A percentile compares a stretch with the other conserved stretches of the same genome.
Conservation (phyloP, 2,329 filamentous ascomycete species). For the Elsinoe necatrix region DNA sequence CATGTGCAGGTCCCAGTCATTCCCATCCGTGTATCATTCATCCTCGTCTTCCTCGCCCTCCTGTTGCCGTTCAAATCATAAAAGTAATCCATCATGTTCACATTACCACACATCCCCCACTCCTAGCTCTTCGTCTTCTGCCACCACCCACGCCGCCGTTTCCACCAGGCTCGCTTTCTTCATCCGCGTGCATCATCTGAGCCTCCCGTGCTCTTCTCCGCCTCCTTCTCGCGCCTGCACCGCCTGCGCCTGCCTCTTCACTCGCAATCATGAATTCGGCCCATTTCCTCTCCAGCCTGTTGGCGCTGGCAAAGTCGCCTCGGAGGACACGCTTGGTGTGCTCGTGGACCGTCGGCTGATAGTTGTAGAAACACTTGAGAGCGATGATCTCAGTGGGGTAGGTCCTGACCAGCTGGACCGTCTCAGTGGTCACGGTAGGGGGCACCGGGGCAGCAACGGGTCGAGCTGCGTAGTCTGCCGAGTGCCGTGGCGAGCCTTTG, state of each 20-base stretch:
- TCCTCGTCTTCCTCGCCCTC: neutral
- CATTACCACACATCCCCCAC: constrained; percentile 43
- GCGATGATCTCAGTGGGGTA: constrained; percentile 73
- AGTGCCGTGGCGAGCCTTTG: constrained; percentile 18
- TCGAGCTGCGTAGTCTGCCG: constrained; percentile 1
- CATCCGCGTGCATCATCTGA: constrained; percentile 68
- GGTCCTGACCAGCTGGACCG: constrained; percentile 25
- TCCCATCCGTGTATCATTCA: neutral
- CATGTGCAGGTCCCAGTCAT: neutral
- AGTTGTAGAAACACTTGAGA: constrained; percentile 90
- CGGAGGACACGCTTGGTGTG: constrained; percentile 77
- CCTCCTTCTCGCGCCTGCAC: constrained; percentile 58
- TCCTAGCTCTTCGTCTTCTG: constrained; percentile 39
- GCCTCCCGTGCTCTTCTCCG: constrained; percentile 73
- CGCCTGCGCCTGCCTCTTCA: constrained; percentile 68
- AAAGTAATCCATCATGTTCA: constrained; percentile 24
- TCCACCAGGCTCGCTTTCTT: constrained; percentile 33
- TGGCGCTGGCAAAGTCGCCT: constrained; percentile 66
- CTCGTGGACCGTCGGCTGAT: constrained; percentile 90
- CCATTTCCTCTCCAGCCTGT: constrained; percentile 82
- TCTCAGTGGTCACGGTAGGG: constrained; percentile 12
- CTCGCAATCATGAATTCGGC: constrained; percentile 87
- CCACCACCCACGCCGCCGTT: constrained; percentile 25
- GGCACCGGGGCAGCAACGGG: constrained; percentile 9
- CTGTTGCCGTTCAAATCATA: neutral